Evolutionary conservation across 768 basidiomycete genomes (phyloP), one percentile per base, ranked within the genome.

Genomic region (Porphyrellus cyaneotinctus): DNA sequence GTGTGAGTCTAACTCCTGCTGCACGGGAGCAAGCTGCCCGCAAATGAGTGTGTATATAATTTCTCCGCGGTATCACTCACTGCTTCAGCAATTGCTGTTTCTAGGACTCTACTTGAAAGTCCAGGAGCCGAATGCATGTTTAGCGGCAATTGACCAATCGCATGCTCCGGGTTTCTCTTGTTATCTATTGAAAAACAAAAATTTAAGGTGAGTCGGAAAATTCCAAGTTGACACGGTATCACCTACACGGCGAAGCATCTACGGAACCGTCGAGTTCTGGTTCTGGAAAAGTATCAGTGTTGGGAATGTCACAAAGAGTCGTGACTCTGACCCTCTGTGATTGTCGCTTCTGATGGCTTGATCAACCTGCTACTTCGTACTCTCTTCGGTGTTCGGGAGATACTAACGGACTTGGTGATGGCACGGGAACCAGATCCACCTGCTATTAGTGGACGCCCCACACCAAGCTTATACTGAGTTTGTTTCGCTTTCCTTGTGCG

Each of bases 401-500:
- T 49, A 60, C 75, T 81, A 30, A 75, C 59, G 0, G 85, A 78
- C 64, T 78, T 85, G 9, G 87, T 88, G 23, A 86, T 70, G 36
- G 76, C 70, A 49, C 88, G 80, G 22, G 88, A 77, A 17, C 88
- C 87, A 17, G 72, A 69, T 23, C 87, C 87, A 24, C 87, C 88
- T 30, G 78, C 85, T 17, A 75, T 73, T 9, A 75, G 74, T 10
- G 88, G 88, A 58, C 84, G 76, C 3, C 88, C 88, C 14, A 88
- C 81, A 46, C 89, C 89, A 17, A 91, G 75, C 56, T 74, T 75
- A 37, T 76, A 79, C 66, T 88, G 88, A 5, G 80, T 76, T 46
- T 88, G 85, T 65, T 84, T 88, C 13, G 87, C 84, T 62, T 87
- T 88, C 51, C 85, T 76, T 28, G 81, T 80, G 12, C 85, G 62